These are phyloP conservation scores for Coemansia sp. DNA, from an alignment of 192 early-diverging fungal species.

Conservation along the genomic window DNA sequence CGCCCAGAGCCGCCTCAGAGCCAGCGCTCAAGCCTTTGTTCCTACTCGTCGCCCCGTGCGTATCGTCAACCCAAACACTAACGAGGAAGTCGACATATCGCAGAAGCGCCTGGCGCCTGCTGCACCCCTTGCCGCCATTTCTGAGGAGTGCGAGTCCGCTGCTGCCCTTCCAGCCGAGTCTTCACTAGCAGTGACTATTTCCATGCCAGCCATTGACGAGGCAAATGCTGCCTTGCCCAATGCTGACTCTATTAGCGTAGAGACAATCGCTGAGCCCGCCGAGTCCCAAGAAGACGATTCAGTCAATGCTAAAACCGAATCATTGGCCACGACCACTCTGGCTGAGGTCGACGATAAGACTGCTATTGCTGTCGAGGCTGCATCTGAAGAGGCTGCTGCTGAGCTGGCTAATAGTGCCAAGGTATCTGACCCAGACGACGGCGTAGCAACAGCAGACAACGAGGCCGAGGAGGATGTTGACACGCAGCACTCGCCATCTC, in stretches of 20 bases:
- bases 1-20: conserved; percentile 13
- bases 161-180: neutral
- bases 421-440: conserved; percentile 4
- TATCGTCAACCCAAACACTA: conserved; percentile 77
- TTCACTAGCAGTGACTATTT: neutral
- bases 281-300: too few relatives aligned
- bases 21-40: conserved; percentile 43
- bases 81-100: conserved; percentile 67
- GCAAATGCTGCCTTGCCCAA: neutral
- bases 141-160: neutral
- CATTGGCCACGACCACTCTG: conserved; percentile 14
- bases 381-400: conserved; percentile 37
- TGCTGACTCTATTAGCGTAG: neutral
- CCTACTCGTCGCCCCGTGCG: conserved; percentile 59
- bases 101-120: conserved; percentile 41
- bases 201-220: neutral
- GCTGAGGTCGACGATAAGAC: conserved; percentile 2
- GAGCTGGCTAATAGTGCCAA: conserved; percentile 14
- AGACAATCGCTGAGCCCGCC: conserved; percentile 1
- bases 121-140: conserved; percentile 9
- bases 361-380: conserved; percentile 2
- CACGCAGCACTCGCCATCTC: conserved; percentile 5
- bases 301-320: conserved; percentile 12
- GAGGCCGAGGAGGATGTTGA: neutral
- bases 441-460: conserved; percentile 1